Evolutionary conservation across 176 grass and related monocot genomes (phyloP), one percentile per base, ranked within the genome.

Genomic region (Triticum turgidum): DNA sequence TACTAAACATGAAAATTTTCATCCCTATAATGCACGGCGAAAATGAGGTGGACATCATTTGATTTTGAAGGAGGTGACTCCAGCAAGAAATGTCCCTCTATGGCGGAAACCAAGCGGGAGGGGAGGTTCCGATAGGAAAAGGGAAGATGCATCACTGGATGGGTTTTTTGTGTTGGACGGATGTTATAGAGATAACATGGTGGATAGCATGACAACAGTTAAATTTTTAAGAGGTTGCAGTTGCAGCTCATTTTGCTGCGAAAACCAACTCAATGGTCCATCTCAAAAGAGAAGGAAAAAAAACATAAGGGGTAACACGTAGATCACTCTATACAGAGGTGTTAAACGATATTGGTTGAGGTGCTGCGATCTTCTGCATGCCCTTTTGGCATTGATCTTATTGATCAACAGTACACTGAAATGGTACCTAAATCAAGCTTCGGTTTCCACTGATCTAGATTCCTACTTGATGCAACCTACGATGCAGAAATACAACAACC

Each of bases 331-430:
- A 32, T 25, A 33, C 22, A 76, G 8, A 35, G 9, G 42, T 69
- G 17, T 13, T 45, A 15, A 73, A 73, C 11, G 74, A 38, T 29
- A 34, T 77, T 77, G 13, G 8, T 14, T 80, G 22, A 49, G 72
- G 44, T 75, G 42, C 30, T 63, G 32, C 54, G 61, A 32, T 32
- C 34, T 86, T 78, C 15, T 84, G 38, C 77, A 72, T 9, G 56
- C 33, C 61, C 3, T 14, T 76, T 32, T 14, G 3, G 25, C 85
- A 69, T 42, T 49, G 2, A 69, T 33, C 49, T 70, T 62, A 81
- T 76, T 70, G 7, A 42, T 68, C 37, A 68, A 35, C 69, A 76
- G 70, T 77, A 86, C 78, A 64, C 52, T 64, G 71, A 73, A 39
- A 70, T 7, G 29, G 5, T 69, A 54, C 77, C 72, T 82, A 83